Evolutionary conservation across 371 early-diverging fungal species (phyloP).

Genomic region (Gilbertella persicaria): DNA sequence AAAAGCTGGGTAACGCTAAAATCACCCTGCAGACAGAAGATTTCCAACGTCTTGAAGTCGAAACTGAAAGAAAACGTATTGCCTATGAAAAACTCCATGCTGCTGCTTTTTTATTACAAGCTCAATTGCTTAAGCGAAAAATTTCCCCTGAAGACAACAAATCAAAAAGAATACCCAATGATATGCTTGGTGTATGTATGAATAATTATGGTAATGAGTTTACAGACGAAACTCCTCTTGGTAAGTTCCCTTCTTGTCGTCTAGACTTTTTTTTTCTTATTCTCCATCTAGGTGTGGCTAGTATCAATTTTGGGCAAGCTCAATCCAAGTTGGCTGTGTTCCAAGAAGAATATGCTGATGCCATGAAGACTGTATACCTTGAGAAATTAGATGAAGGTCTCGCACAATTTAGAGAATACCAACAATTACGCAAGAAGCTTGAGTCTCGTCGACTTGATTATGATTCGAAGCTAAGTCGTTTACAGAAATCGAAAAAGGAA

Average conservation of each 20-base stretch:
- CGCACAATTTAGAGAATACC: slow-evolving; percentile 67
- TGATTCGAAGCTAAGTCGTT: slow-evolving; percentile 85
- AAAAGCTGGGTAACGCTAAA: slow-evolving; percentile 49
- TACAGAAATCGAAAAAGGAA: slow-evolving; percentile 88
- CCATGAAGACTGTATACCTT: slow-evolving; percentile 48
- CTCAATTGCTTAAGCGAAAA: slow-evolving; percentile 51
- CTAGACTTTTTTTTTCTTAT: slow-evolving; percentile 1
- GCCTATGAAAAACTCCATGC: slow-evolving; percentile 43
- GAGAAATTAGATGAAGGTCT: slow-evolving; percentile 49
- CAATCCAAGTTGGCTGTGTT: slow-evolving; percentile 61
- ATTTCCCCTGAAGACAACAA: slow-evolving; percentile 64
- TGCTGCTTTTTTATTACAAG: slow-evolving; percentile 25
- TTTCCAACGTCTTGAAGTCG: slow-evolving; percentile 39
- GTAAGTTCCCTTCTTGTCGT: slow-evolving; percentile 29
- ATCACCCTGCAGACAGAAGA: slow-evolving; percentile 49
- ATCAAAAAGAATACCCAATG: slow-evolving; percentile 58
- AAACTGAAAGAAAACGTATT: slow-evolving; percentile 33
- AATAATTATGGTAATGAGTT: slow-evolving; percentile 58
- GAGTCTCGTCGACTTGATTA: slow-evolving; percentile 89
- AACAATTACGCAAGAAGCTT: slow-evolving; percentile 75
- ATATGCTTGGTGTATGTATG: slow-evolving; percentile 65
- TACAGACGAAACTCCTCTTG: slow-evolving; percentile 60
- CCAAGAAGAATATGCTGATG: slow-evolving; percentile 58
- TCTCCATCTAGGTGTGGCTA: slow-evolving; percentile 39
- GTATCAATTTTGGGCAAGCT: slow-evolving; percentile 65